Percentiles rank a stretch among this genome's conserved stretches.
Conservation (phyloP, 2,329 filamentous ascomycete genomes). For the Aspergillus ruber region DNA sequence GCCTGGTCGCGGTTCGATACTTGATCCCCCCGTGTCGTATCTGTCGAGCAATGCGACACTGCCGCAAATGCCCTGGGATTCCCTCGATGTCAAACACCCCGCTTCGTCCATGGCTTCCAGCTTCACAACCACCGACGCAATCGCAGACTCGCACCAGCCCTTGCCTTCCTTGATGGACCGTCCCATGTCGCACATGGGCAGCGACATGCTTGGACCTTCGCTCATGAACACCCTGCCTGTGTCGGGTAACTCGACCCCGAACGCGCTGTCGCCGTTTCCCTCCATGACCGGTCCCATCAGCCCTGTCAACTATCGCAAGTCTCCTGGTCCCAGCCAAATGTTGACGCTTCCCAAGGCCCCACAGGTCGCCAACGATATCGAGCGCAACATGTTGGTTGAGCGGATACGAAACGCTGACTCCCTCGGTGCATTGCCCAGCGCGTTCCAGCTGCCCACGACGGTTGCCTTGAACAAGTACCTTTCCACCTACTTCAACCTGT, state of each 20-base stretch:
- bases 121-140: constrained; percentile 58
- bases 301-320: constrained; percentile 62
- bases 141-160: constrained; percentile 49
- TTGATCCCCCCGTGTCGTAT: constrained; percentile 73
- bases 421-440: constrained; percentile 76
- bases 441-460: constrained; percentile 78
- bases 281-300: constrained; percentile 62
- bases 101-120: constrained; percentile 66
- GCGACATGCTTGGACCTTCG: constrained; percentile 57
- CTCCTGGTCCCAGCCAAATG: constrained; percentile 61
- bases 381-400: constrained; percentile 76
- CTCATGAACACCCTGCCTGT: constrained; percentile 66
- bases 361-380: constrained; percentile 75
- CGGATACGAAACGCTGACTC: constrained; percentile 76
- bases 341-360: constrained; percentile 65
- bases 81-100: constrained; percentile 72
- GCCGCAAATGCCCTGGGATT: constrained; percentile 86
- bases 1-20: constrained; percentile 62
- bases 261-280: constrained; percentile 66
- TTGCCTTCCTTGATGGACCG: constrained; percentile 65
- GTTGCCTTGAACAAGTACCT: constrained; percentile 83
- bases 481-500: constrained; percentile 92
- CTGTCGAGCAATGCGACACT: constrained; percentile 72
- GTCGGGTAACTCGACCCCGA: constrained; percentile 63
- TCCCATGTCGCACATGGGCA: constrained; percentile 42